phyloP scores from a whole-genome alignment of 1,284 basidiomycete genomes.

The Ustilago hordei region DNA sequence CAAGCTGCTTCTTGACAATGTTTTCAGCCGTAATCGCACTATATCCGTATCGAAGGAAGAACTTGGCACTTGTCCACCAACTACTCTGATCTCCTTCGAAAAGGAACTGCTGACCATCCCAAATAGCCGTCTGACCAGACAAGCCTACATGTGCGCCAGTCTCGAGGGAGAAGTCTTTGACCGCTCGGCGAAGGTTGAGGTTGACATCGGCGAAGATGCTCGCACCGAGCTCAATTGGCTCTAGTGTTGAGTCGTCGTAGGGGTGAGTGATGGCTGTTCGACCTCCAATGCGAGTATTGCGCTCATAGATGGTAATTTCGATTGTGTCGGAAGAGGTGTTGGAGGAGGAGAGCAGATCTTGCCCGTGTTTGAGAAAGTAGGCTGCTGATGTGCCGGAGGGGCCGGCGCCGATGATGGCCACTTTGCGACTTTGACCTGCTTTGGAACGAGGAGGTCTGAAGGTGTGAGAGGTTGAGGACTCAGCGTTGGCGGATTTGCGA shows the following conservation, averaged over 20 bases:
- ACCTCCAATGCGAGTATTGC: constrained; percentile 81
- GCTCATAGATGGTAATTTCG: constrained; percentile 86
- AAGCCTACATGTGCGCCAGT: constrained; percentile 28
- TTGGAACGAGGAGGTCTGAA: neutral
- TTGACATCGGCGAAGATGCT: constrained; percentile 87
- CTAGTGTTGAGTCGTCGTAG: constrained; percentile 75
- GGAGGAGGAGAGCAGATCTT: constrained; percentile 60
- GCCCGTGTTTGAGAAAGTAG: constrained; percentile 79
- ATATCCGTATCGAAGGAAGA: constrained; percentile 81
- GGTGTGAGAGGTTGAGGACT: neutral
- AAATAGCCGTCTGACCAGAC: constrained; percentile 72
- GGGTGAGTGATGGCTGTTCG: constrained; percentile 83
- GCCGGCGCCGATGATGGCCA: constrained; percentile 92
- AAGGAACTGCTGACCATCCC: constrained; percentile 78
- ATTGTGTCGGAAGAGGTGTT: constrained; percentile 63
- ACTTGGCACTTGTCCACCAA: constrained; percentile 65
- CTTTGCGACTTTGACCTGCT: constrained; percentile 29
- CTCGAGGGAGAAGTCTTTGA: constrained; percentile 39
- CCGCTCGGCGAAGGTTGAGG: constrained; percentile 73
- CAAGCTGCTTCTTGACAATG: constrained; percentile 72
- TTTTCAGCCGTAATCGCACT: constrained; percentile 74
- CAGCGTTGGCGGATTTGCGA: neutral
- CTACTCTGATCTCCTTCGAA: constrained; percentile 58
- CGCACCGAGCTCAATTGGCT: constrained; percentile 83
- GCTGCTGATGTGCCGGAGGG: constrained; percentile 86